Conservation (phyloP, 805 yeast species). For the Schizosaccharomyces octosporus region DNA sequence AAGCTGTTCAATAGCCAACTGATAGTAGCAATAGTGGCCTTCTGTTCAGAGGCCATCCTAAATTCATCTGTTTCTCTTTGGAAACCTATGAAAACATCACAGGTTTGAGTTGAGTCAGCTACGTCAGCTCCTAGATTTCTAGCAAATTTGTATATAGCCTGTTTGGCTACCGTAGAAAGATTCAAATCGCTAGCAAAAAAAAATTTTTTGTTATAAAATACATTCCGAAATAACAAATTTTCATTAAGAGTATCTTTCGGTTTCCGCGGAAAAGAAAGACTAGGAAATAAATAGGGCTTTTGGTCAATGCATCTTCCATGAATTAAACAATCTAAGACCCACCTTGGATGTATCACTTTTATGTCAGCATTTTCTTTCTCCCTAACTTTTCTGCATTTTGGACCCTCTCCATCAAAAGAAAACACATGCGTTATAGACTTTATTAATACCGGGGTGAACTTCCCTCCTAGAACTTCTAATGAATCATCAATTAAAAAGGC, state of each 20-base stretch:
- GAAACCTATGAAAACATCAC: not conserved
- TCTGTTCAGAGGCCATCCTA: conserved; percentile 18
- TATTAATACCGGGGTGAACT: not conserved
- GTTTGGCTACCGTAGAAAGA: not conserved
- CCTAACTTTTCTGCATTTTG: not conserved
- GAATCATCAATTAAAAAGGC: not conserved
- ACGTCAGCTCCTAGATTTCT: not conserved
- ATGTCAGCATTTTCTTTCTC: not conserved
- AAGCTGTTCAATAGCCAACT: conserved; percentile 56
- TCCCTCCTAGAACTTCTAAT: not conserved
- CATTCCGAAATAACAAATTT: not conserved
- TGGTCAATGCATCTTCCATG: conserved; percentile 22
- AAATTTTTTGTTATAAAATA: conserved; percentile 1
- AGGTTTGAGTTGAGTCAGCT: not conserved
- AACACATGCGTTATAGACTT: not conserved
- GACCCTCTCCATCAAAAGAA: not conserved
- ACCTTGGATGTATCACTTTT: not conserved
- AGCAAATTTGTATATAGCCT: not conserved
- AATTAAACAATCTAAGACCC: not conserved
- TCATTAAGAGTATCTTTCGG: not conserved
- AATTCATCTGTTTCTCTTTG: conserved; percentile 1
- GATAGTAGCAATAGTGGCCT: conserved; percentile 34
- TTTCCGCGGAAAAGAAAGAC: conserved; percentile 7
- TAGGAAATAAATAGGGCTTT: conserved; percentile 25
- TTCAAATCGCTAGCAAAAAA: conserved; percentile 2